Base-by-base conservation (phyloP, 2,329 filamentous ascomycete species). In the Rutstroemia sp. region DNA sequence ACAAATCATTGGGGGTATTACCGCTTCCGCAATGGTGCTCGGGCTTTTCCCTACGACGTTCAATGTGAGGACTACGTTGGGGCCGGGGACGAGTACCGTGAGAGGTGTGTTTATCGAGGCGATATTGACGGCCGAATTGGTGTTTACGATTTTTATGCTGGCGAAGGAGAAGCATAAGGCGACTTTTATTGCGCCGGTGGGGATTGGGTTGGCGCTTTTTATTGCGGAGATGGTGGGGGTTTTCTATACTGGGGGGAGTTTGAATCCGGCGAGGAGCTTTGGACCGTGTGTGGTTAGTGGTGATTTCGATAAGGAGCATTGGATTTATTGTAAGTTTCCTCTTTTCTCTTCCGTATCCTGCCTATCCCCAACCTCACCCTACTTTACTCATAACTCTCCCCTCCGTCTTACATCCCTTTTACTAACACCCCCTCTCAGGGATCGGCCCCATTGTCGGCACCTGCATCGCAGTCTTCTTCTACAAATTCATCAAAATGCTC, bases 51-150 rank as follows among this genome's bases (percentile, higher is more conserved):
- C 45, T 4, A 75, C 76, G 53, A 78, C 78, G 60, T 75, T 78
- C 53, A 73, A 71, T 30, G 73, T 77, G 2, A 64, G 70, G 14
- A 77, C 75, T 2, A 71, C 68, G 1, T 68, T 78, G 0, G 68
- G 69, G 17, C 69, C 69, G 12, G 69, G 70, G 1, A 72, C 74
- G 2, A 69, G 69, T 3, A 57, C 73, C 0, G 70, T 68, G 1
- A 75, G 75, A 58, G 76, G 75, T 7, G 65, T 78, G n/a, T 76
- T 78, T 59, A 76, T 78, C 34, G 76, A 78, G 61, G 75, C 75
- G 57, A 70, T 78, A 47, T 63, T 78, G 4, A 76, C 75, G 9
- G 73, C 74, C 2, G 71, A 77, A 57, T 60, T 78, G 17, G 71
- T 77, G 5, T 76, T 78, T 58, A 75, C 75, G 16, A 76, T 78